Conservation (phyloP, 148 eudicot genomes). For the Silene latifolia region DNA sequence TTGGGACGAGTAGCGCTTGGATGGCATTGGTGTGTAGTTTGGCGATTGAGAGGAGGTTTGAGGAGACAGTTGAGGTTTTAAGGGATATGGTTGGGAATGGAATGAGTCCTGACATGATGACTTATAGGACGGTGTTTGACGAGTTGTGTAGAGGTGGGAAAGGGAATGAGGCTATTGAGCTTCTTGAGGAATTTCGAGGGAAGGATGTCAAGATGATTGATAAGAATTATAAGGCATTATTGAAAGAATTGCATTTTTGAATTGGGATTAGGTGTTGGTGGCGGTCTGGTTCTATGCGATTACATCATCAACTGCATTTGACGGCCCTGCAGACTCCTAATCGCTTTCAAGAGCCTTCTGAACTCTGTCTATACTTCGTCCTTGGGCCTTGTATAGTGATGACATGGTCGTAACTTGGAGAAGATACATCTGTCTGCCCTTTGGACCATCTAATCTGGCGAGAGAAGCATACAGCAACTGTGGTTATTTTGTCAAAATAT, state of each 20-base stretch:
- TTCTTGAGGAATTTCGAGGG: constrained; percentile 67
- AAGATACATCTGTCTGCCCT: no score
- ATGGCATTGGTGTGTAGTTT: constrained; percentile 80
- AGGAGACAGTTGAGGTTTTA: constrained; percentile 50
- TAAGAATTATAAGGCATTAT: constrained; percentile 54
- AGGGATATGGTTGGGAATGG: constrained; percentile 62
- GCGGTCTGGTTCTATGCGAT: no score
- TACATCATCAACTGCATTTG: no score
- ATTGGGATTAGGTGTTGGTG: constrained; percentile 25
- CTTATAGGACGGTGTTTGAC: constrained; percentile 75
- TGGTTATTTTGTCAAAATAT: no score
- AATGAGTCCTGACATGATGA: constrained; percentile 70
- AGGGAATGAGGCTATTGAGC: constrained; percentile 63
- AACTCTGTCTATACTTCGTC: no score
- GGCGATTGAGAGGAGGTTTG: constrained; percentile 69
- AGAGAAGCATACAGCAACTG: no score
- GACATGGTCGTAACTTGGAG: no score
- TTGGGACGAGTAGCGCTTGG: constrained; percentile 54
- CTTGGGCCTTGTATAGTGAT: no score
- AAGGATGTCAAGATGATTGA: constrained; percentile 63
- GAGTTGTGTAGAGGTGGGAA: constrained; percentile 80
- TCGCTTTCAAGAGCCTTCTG: no score
- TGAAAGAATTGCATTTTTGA: constrained; percentile 59
- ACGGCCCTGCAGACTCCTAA: no score
- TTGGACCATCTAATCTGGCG: no score